Evolutionary conservation across 192 early-diverging fungal genomes (phyloP).

Genomic region (Dissophora globulifera): DNA sequence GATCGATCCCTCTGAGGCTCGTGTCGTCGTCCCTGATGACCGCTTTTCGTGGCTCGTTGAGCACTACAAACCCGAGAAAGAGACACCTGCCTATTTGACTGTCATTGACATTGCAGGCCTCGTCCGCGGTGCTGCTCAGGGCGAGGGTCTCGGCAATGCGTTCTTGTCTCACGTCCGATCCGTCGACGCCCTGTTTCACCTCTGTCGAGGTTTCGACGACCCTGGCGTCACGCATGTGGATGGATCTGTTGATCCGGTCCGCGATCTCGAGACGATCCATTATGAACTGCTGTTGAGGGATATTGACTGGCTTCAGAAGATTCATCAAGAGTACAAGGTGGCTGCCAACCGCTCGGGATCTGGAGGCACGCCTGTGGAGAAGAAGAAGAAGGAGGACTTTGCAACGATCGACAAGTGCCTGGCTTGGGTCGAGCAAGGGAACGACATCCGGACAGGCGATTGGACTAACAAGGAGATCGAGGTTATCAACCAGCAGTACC

Average conservation of each 20-base stretch:
- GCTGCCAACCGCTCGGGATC: constrained; percentile 48
- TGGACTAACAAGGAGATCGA: constrained; percentile 77
- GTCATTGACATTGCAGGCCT: constrained; percentile 88
- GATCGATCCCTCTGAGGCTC: constrained; percentile 79
- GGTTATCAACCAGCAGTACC: constrained; percentile 74
- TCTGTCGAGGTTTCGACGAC: constrained; percentile 81
- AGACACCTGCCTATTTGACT: constrained; percentile 71
- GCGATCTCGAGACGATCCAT: constrained; percentile 84
- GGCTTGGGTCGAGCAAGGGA: constrained; percentile 64
- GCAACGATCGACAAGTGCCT: constrained; percentile 33
- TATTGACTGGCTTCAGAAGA: constrained; percentile 49
- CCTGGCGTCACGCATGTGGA: constrained; percentile 71
- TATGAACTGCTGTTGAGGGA: constrained; percentile 82
- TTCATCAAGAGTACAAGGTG: constrained; percentile 62
- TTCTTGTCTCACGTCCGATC: constrained; percentile 82
- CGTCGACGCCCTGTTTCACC: constrained; percentile 68
- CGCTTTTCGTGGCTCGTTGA: constrained; percentile 75
- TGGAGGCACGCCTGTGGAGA: constrained; percentile 27
- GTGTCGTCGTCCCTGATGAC: constrained; percentile 73
- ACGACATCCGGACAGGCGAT: constrained; percentile 72
- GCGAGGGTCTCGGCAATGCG: constrained; percentile 77
- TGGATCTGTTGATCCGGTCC: constrained; percentile 74
- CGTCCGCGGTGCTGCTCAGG: constrained; percentile 69
- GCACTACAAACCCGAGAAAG: constrained; percentile 67
- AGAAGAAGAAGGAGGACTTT: constrained; percentile 51